Evolutionary conservation across 352 stramenopile genomes (phyloP), one percentile per base, ranked within the genome.

Genomic region (Phytophthora meadii): DNA sequence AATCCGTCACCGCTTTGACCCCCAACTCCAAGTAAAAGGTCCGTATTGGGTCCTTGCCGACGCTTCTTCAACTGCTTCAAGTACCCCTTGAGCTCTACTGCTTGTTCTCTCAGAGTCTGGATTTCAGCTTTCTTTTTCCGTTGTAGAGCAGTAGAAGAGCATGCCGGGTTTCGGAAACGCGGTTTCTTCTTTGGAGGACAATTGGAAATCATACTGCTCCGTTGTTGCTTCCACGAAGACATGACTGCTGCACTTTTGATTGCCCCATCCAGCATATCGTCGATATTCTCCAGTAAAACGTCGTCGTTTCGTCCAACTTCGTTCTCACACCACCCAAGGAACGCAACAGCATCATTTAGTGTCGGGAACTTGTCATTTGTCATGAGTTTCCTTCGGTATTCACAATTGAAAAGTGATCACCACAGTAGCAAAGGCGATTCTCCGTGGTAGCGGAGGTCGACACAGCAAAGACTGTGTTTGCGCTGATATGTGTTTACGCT

Each of bases 121-220:
- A 72, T 68, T 41, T 60, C 64, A 12, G 36, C 36, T 22, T 67
- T 71, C 14, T 32, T 52, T 2, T 47, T 44, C 19, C 57, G 64
- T 25, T 72, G 57, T 12, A 63, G 44, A 4, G 30, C n/a, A 14
- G 64, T 68, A 1, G 64, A 72, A 15, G 64, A 45, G 10, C 42
- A 48, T 10, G 57, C 44, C 28, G 44, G 15, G 19, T 8, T 39
- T 22, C 25, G 54, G 11, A 53, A 12, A 8, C 48, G 25, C 14
- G 3, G 50, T 48, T 11, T 34, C 8, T 34, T 34, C 30, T 34
- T 34, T 8, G 50, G 36, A 11, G 50, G 34, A 11, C 19, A 1
- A 1, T 1, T 22, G 19, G 19, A 22, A 22, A 1, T 22, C 19
- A 22, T 22, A 22, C 19, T 1, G 19, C 19, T 22, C 19, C 19